Conservation (phyloP, 1,139 yeast genomes). For the Debaryomyces nepalensis region DNA sequence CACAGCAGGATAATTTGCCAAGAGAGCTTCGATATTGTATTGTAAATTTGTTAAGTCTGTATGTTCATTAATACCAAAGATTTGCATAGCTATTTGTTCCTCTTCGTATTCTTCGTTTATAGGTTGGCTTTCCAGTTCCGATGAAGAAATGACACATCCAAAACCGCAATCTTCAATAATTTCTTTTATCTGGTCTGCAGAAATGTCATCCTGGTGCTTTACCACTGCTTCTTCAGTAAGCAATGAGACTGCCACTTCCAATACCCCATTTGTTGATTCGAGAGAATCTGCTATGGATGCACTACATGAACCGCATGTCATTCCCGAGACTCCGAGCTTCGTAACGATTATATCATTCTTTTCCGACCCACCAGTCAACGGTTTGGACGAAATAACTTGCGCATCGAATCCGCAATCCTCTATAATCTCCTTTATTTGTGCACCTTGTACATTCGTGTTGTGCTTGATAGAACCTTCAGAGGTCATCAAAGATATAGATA, state of each 20-base stretch:
- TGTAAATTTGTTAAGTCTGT: slow-evolving; percentile 36
- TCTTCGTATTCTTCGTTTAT: slow-evolving; percentile 22
- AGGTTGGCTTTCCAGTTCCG: slow-evolving; percentile 16
- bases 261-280: slow-evolving; percentile 51
- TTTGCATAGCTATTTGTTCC: slow-evolving; percentile 37
- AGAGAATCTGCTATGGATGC: slow-evolving; percentile 64
- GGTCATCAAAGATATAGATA: slow-evolving; percentile 41
- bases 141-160: slow-evolving; percentile 47
- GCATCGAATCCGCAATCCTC: slow-evolving; percentile 50
- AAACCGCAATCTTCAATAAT: slow-evolving; percentile 79
- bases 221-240: slow-evolving; percentile 75
- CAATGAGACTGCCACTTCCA: slow-evolving; percentile 62
- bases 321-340: slow-evolving; percentile 58
- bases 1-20: slow-evolving; percentile 39
- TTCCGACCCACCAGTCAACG: neutral
- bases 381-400: slow-evolving; percentile 14
- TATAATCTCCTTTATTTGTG: slow-evolving; percentile 28
- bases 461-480: slow-evolving; percentile 35
- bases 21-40: slow-evolving; percentile 46
- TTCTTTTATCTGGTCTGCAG: slow-evolving; percentile 43
- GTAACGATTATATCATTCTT: slow-evolving; percentile 11
- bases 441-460: slow-evolving; percentile 13
- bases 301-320: slow-evolving; percentile 90
- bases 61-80: slow-evolving; percentile 35
- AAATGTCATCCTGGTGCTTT: slow-evolving; percentile 40